Evolutionary conservation across 192 early-diverging fungal genomes (phyloP).

Genomic region (Phlyctochytrium planicorne): DNA sequence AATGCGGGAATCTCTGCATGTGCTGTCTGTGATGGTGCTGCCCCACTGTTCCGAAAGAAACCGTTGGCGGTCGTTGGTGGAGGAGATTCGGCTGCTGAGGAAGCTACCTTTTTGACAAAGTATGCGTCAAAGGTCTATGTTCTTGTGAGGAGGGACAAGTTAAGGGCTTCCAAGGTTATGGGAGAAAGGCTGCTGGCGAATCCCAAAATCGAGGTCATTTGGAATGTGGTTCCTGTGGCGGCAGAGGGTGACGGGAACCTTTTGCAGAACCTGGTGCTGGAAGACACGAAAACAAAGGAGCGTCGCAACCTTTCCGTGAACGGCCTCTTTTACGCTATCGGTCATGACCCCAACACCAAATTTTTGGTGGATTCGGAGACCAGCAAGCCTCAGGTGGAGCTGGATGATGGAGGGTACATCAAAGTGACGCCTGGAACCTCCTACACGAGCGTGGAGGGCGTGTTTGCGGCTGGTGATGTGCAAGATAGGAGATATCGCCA

Average conservation of each 20-base stretch:
- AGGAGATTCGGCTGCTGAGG: conserved; percentile 71
- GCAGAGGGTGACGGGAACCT: conserved; percentile 84
- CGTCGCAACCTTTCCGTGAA: conserved; percentile 68
- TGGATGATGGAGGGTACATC: conserved; percentile 91
- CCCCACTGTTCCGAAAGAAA: conserved; percentile 96
- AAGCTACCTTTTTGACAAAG: conserved; percentile 95
- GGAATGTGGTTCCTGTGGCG: conserved; percentile 83
- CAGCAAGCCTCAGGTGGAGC: conserved; percentile 62
- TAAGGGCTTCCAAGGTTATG: conserved; percentile 98
- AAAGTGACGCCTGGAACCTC: conserved; percentile 65
- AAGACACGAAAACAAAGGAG: conserved; percentile 76
- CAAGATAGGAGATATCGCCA: conserved; percentile 96
- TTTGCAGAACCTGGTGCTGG: conserved; percentile 68
- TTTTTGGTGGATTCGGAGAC: conserved; percentile 34
- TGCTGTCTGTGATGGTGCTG: conserved; percentile 98
- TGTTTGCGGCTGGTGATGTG: conserved; percentile 98
- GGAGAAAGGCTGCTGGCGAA: conserved; percentile 78
- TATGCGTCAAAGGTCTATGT: conserved; percentile 95
- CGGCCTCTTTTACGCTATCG: conserved; percentile 98
- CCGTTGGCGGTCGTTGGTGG: conserved; percentile 93
- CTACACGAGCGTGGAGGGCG: conserved; percentile 83
- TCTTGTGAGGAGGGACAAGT: conserved; percentile 89
- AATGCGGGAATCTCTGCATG: conserved; percentile 99
- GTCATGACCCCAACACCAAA: conserved; percentile 80
- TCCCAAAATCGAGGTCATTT: conserved; percentile 91